Base-by-base conservation (phyloP, 129 eudicot genomes). In the Gnaphalium uliginosum region DNA sequence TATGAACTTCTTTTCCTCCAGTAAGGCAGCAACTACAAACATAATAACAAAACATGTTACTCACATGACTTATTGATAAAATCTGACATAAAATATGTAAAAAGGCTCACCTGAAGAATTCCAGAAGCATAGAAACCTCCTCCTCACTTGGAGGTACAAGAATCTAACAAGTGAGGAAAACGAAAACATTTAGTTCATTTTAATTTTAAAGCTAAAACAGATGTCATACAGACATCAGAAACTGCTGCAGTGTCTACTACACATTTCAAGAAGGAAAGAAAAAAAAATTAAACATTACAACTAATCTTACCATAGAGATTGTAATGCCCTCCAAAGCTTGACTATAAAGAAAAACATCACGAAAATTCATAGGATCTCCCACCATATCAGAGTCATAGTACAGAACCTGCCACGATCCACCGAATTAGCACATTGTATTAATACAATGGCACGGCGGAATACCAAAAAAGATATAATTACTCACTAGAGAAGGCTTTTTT, bases 261-360 rank as follows among this genome's bases (percentile, higher is more conserved):
- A 60, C 53, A 30, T 48, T 27, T 48, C 37, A 41, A 73, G 78
- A 56, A 22, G 1, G 35, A 60, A 60, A 60, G 18, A 53, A 33
- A 69, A 33, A 32, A 51, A 4, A 33, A 35, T n/a, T 17, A 69
- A 27, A 33, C 57, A 79, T 51, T 50, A 51, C 59, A 64, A 25
- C 15, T 63, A 58, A 58, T 56, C 75, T 46, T 84, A 92, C 97
- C 97, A 92, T 89, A 48, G 86, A 84, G 81, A 92, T 92, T 57
- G 90, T 75, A 71, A 92, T 92, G 59, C 97, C 97, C 85, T 92
- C 97, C 89, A 92, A 87, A 81, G 97, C 96, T 86, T 89, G 96
- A 73, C 97, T 92, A 76, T 87, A 87, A 21, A 92, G 97, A 78
- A 89, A 92, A 68, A 87, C 97, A 83, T 89, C 97, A 75, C 86